phyloP scores from a whole-genome alignment of 768 basidiomycete species.

The Gloeostereum incarnatum region DNA sequence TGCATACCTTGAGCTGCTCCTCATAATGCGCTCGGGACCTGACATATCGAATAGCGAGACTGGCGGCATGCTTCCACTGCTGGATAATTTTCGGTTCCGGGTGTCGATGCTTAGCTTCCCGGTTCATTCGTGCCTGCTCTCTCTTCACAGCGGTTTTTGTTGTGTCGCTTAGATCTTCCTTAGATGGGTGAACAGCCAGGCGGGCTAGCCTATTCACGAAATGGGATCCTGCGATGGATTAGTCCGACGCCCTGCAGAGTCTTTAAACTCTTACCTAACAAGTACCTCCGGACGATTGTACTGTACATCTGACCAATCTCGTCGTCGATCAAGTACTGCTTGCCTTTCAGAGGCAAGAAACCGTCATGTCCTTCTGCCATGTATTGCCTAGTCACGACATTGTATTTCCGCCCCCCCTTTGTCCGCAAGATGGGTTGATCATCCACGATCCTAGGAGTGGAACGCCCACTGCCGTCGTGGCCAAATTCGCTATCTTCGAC shows the following conservation, averaged over 20 bases:
- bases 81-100: constrained; percentile 18
- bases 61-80: constrained; percentile 40
- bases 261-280: constrained; percentile 49
- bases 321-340: constrained; percentile 68
- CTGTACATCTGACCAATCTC: constrained; percentile 78
- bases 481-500: constrained; percentile 19
- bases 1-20: constrained; percentile 48
- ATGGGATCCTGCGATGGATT: constrained; percentile 43
- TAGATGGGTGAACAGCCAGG: constrained; percentile 17
- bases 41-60: constrained; percentile 29
- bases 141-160: constrained; percentile 37
- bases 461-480: constrained; percentile 13
- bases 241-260: background rate
- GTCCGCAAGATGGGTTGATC: constrained; percentile 46
- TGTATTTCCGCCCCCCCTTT: constrained; percentile 52
- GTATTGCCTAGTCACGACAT: constrained; percentile 80
- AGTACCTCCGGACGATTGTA: constrained; percentile 71
- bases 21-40: constrained; percentile 46
- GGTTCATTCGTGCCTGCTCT: constrained; percentile 31
- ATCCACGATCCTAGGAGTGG: constrained; percentile 26
- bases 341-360: constrained; percentile 55
- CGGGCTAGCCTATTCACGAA: constrained; percentile 62
- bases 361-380: constrained; percentile 83
- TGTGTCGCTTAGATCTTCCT: constrained; percentile 27
- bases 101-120: constrained; percentile 12